Conservation (phyloP, 2,329 filamentous ascomycete species). For the Fusarium sp. region DNA sequence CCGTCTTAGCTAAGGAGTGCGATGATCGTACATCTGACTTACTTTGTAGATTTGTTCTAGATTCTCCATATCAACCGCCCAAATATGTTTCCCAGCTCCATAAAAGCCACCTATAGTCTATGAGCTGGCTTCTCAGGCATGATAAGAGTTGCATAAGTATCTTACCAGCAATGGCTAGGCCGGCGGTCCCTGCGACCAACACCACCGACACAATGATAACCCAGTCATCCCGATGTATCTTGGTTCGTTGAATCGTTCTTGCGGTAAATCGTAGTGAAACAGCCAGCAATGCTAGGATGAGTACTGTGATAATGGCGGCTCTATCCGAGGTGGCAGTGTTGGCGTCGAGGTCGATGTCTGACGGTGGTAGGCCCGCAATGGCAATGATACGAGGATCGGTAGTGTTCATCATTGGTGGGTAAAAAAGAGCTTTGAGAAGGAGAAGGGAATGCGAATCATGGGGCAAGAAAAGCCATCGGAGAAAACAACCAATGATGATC, state of each 20-base stretch:
- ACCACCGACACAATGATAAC: constrained; percentile 10
- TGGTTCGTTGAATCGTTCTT: neutral
- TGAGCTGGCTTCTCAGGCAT: neutral
- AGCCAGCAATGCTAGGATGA: neutral
- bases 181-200: constrained; percentile 11
- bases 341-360: neutral
- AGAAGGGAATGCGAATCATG: too few relatives aligned
- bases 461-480: neutral
- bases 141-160: fast-evolving
- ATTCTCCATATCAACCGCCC: constrained; percentile 3
- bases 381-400: neutral
- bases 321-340: constrained; percentile 10
- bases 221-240: constrained; percentile 19
- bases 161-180: constrained; percentile 10
- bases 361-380: constrained; percentile 5
- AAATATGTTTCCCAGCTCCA: constrained; percentile 20
- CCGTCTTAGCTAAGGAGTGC: neutral
- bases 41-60: constrained; percentile 16
- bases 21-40: neutral
- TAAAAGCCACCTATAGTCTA: neutral
- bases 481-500: neutral
- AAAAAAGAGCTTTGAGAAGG: too few relatives aligned
- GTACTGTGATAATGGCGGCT: neutral
- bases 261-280: constrained; percentile 8
- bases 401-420: neutral